Percentiles rank a stretch among this genome's conserved stretches.
Evolutionary conservation across 2,329 filamentous ascomycete species (phyloP).

Genomic region (Trichoderma endophyticum): DNA sequence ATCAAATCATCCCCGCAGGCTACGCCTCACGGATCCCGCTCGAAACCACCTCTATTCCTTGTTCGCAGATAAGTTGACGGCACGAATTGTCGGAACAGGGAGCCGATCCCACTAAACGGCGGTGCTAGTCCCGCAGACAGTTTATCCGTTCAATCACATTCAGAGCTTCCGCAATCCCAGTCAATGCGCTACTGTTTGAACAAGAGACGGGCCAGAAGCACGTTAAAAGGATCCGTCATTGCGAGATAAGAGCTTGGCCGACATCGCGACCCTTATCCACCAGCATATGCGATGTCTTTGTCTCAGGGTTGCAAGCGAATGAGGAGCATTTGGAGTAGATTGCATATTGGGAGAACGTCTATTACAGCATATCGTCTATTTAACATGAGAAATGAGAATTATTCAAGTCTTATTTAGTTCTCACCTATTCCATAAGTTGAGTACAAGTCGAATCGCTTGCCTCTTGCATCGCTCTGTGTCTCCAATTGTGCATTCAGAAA

Average conservation of each 20-base stretch:
- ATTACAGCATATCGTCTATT: background rate
- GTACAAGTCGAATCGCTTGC: background rate
- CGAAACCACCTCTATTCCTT: background rate
- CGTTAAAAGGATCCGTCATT: conserved; percentile 13
- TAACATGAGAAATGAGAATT: background rate
- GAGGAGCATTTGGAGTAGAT: background rate
- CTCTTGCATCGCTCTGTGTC: background rate
- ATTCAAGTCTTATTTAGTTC: background rate
- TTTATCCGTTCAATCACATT: background rate
- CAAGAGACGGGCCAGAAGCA: background rate
- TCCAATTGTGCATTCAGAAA: background rate
- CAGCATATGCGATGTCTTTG: background rate
- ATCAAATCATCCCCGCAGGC: background rate
- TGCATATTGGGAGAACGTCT: background rate
- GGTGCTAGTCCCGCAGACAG: background rate
- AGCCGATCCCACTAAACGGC: background rate
- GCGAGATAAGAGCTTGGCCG: background rate
- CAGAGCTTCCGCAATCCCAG: background rate
- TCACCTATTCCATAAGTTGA: background rate
- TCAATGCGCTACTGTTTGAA: background rate
- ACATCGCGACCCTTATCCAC: background rate
- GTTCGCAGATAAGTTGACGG: background rate
- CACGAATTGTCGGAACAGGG: background rate
- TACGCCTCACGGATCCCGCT: background rate
- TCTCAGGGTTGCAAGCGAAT: background rate